Evolutionary conservation across 129 eudicot species (phyloP), one percentile per base, ranked within the genome.

Genomic region (Chrysanthemum seticuspe): DNA sequence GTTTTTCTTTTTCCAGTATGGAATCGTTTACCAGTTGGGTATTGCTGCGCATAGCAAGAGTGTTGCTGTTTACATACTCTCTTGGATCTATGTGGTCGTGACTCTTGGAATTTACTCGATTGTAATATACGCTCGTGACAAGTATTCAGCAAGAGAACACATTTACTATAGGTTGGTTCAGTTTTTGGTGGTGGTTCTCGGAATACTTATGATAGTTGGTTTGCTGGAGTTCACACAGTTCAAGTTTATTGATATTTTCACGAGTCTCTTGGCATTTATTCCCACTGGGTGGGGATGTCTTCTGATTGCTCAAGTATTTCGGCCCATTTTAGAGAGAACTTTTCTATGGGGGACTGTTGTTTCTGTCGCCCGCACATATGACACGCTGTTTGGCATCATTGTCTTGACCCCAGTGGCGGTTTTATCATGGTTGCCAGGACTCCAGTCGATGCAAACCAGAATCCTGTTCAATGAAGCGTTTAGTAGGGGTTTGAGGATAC

Each of bases 241-340:
- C 79, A 60, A 70, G 68, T 89, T 89, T 80, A 15, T 82, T n/a
- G 98, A 92, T 82, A 47, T 89, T 44, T 76, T 89, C 77, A 89
- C 92, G 3, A 89, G 98, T 74, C 72, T 89, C 64, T 65, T 92
- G 87, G 98, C 95, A 16, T 92, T 92, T 55, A 1, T 92, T 15
- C 98, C 98, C 15, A 92, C 98, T 52, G 98, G 98, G 6, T 92
- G 98, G 98, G 98, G 96, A 6, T 86, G 88, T 61, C 85, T 92
- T 66, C 81, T 80, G 62, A 89, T 92, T 50, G 95, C 98, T 2
- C 96, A 87, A 78, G 98, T 92, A 14, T 76, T 89, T 49, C 85
- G 90, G 8, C 90, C 92, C 31, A 62, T 85, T 76, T 70, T 92
- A 78, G 74, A 89, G 83, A 83, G 82, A 64, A 84, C 88, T 27